These are phyloP conservation scores for Panaeolus papilionaceus DNA, from an alignment of 768 basidiomycete genomes.

Conservation along the genomic window DNA sequence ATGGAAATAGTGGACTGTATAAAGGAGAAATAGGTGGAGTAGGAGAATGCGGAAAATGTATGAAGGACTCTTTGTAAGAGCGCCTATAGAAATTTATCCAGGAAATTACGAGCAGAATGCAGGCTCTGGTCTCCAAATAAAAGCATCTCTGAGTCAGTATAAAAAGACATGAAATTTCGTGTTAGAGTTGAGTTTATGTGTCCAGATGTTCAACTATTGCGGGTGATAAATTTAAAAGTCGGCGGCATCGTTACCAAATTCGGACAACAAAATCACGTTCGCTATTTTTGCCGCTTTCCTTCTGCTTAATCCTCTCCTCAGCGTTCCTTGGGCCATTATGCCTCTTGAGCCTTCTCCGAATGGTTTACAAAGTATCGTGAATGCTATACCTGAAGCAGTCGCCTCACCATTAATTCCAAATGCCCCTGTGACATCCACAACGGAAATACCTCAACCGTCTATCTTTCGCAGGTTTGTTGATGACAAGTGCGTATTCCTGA, in stretches of 20 bases:
- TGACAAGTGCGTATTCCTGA: conserved; percentile 64
- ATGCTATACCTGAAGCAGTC: neutral
- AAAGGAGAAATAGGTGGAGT: no score
- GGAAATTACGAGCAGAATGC: no score
- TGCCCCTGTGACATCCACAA: conserved; percentile 1
- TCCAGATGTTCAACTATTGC: no score
- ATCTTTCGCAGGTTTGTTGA: conserved; percentile 49
- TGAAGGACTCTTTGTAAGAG: no score
- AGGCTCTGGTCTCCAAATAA: no score
- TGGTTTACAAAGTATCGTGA: neutral
- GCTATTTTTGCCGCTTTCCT: conserved; percentile 1
- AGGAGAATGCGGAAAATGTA: no score
- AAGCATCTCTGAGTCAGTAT: no score
- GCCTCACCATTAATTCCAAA: neutral
- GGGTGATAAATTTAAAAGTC: neutral
- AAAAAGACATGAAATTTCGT: no score
- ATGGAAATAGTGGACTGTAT: no score
- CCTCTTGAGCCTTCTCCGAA: neutral
- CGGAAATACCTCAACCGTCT: conserved; percentile 31
- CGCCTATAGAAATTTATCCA: no score
- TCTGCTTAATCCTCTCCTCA: neutral
- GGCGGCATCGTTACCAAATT: conserved; percentile 27
- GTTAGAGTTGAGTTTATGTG: no score
- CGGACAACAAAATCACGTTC: conserved; percentile 13
- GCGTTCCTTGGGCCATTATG: neutral